A percentile compares a stretch with the other conserved stretches of the same genome.
Conservation (phyloP, 2,329 filamentous ascomycete species). For the Didymella exigua region DNA sequence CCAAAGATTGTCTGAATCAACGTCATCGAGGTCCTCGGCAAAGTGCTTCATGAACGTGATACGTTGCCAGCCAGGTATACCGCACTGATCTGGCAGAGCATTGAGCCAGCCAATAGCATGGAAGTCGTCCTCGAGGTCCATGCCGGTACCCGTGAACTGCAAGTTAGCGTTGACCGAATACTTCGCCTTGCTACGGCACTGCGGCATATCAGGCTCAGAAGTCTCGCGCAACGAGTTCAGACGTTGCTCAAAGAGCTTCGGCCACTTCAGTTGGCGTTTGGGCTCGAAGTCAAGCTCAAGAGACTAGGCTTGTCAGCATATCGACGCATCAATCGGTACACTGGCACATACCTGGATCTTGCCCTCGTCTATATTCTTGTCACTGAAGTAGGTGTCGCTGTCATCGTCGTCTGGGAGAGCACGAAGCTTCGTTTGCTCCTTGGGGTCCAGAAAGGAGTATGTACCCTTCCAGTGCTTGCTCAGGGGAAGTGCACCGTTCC, state of each 20-base stretch:
- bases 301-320: constrained; percentile 32
- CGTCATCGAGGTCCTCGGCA: constrained; percentile 34
- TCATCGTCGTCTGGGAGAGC: constrained; percentile 26
- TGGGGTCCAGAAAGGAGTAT: constrained; percentile 50
- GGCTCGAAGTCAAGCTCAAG: constrained; percentile 42
- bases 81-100: constrained; percentile 53
- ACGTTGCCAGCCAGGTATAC: constrained; percentile 60
- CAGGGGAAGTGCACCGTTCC: constrained; percentile 44
- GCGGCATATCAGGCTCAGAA: constrained; percentile 6
- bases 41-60: constrained; percentile 62
- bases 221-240: constrained; percentile 45
- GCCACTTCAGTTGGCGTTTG: constrained; percentile 42
- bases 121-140: constrained; percentile 45
- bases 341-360: constrained; percentile 34
- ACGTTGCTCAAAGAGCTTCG: constrained; percentile 48
- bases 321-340: background rate
- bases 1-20: constrained; percentile 50
- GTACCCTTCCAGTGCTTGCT: constrained; percentile 58
- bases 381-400: constrained; percentile 28
- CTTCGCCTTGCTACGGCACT: constrained; percentile 16
- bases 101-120: constrained; percentile 56
- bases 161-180: constrained; percentile 21
- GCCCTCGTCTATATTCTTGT: constrained; percentile 40
- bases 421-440: constrained; percentile 25
- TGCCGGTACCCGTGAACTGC: constrained; percentile 48